Evolutionary conservation across 164 flowering plant species (phyloP), one percentile per base, ranked within the genome.

Genomic region (Kalanchoe fedtschenkoi): DNA sequence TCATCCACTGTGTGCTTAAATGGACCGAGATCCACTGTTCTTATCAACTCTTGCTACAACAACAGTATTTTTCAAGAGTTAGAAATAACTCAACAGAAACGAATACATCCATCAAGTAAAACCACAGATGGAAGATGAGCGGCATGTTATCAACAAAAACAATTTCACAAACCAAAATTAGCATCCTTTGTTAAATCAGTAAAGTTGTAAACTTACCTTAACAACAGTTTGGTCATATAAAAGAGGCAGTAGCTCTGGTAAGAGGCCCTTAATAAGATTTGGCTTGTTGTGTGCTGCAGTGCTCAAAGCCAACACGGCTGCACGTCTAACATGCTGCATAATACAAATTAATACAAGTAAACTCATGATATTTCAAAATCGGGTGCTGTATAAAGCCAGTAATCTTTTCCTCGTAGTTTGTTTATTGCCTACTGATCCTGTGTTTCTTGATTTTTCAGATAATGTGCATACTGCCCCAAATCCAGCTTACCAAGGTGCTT

Each of bases 271-370:
- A 42, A 95, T 80, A 54, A 91, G 91, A 72, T 80, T 91, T 61
- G 99, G 99, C 79, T 95, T 95, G 70, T 95, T 88, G 78, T 95
- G 99, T 59, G 96, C 97, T 66, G 96, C 96, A 21, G 96, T 95
- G 75, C 91, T 95, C 72, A 95, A 78, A 33, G 99, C 97, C 80
- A 89, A 73, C 46, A 95, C 97, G 60, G 93, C 96, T 63, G 99
- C 97, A 60, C 99, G 99, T 71, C 99, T 84, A 34, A 95, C 99
- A 86, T 95, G 99, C 99, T 95, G 85, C 28, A 58, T 34, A 33
- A 61, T 13, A n/a, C 16, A 67, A 32, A 17, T 19, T 2, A 58
- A 28, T 17, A 26, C 46, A 63, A 62, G 61, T 16, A 34, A 54
- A 0, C 6, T 7, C 34, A 65, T 9, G 62, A 54, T 43, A 55